Evolutionary conservation across 495 filamentous ascomycete species (phyloP), one percentile per base, ranked within the genome.

Genomic region (Cairneyella variabilis): DNA sequence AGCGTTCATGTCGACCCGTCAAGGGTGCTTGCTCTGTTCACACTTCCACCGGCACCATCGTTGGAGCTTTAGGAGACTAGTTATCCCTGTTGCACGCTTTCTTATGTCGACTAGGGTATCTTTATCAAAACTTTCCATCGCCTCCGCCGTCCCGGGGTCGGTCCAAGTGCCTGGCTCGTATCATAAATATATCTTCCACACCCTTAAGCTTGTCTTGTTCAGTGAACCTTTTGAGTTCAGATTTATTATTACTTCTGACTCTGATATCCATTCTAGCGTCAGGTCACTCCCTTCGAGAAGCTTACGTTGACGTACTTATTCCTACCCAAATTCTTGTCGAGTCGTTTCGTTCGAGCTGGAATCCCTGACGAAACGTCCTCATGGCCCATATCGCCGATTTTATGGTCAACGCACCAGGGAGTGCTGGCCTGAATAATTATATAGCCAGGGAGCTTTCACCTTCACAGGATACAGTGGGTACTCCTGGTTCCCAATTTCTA

Each of bases 341-440:
- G 46, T 48, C 22, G 10, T 34, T 30, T 17, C 20, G 17, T 45
- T 34, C 45, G 50, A 44, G 45, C 48, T 46, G 42, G 44, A 18
- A 45, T 48, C 41, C 51, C 38, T 20, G 47, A 44, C 49, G 10
- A 17, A 48, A 38, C 38, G 5, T 12, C 34, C 32, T 22, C 26
- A 65, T 65, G 62, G 59, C 62, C 32, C 62, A 65, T 53, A 65
- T 65, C 43, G 62, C 62, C n/a, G 56, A 62, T 38, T 61, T 59
- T 17, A 44, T 65, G 59, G 54, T 57, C 34, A 55, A 59, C 18
- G 30, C 48, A 12, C 38, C 53, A 7, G 41, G 26, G 8, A 57
- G 32, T 46, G 44, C 63, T 43, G 66, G 66, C 11, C 26, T 65
- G 40, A 68, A 63, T 43, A 66, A 66, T 45, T 60, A 65, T 48